phyloP scores from a whole-genome alignment of 2,329 filamentous ascomycete species.

The Stenocarpella maydis region DNA sequence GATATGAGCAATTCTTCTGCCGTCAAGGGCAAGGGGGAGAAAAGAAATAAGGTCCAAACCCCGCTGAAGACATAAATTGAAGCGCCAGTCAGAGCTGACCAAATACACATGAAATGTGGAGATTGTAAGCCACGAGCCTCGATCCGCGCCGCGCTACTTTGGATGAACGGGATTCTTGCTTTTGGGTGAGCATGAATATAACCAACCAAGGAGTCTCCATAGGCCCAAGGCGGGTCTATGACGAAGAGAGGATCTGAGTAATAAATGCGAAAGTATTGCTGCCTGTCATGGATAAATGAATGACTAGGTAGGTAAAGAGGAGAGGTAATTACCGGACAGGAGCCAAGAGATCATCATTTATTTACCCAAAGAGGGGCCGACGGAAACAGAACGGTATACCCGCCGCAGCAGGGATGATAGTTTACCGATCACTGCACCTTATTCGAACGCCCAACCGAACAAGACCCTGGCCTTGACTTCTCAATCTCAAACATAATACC shows the following conservation, averaged over 20 bases:
- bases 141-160: background rate
- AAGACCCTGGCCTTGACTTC: background rate
- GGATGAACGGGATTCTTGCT: slow-evolving; percentile 21
- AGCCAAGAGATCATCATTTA: slow-evolving; percentile 27
- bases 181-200: slow-evolving; percentile 9
- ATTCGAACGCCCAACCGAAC: slow-evolving; percentile 21
- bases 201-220: background rate
- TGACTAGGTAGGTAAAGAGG: background rate
- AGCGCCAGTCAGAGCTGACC: background rate
- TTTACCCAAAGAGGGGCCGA: slow-evolving; percentile 27
- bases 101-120: background rate
- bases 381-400: slow-evolving; percentile 6
- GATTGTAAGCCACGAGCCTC: background rate
- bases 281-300: slow-evolving; percentile 25
- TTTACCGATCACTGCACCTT: slow-evolving; percentile 5
- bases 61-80: background rate
- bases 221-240: slow-evolving; percentile 14
- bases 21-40: no score
- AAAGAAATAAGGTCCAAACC: no score
- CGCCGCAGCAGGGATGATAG: background rate
- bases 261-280: background rate
- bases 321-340: background rate
- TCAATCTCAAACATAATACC: slow-evolving; percentile 16
- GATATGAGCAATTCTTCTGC: background rate
- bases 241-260: background rate